Conservation (phyloP, 345 rosid genomes). For the Rhodamnia argentea region DNA sequence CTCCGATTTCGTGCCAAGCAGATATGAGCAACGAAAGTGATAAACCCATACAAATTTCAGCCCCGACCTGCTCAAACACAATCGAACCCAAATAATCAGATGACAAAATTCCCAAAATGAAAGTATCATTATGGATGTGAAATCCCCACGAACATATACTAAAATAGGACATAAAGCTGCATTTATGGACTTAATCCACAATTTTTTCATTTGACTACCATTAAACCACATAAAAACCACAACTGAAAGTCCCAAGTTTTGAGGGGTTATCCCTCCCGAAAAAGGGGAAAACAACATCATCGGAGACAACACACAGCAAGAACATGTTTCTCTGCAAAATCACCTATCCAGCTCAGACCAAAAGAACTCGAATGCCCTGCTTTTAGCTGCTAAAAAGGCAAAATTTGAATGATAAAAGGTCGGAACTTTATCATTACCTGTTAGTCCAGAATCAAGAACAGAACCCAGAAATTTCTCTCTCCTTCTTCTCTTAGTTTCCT, state of each 20-base stretch:
- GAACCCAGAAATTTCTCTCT: neutral
- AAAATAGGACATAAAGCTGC: too few relatives aligned
- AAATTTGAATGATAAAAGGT: neutral
- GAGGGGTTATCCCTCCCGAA: neutral
- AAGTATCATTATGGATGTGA: neutral
- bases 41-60: slow-evolving; percentile 18
- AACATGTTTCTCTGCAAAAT: neutral
- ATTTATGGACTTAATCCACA: too few relatives aligned
- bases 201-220: neutral
- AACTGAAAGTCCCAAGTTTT: neutral
- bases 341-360: neutral
- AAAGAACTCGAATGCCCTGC: neutral
- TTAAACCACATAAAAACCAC: neutral
- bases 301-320: neutral
- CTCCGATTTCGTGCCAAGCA: slow-evolving; percentile 23
- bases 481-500: neutral
- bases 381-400: neutral
- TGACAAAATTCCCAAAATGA: neutral
- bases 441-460: neutral
- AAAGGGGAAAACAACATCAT: neutral
- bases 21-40: slow-evolving; percentile 27
- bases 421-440: neutral
- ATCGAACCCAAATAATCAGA: neutral
- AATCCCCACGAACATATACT: neutral
- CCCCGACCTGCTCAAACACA: slow-evolving; percentile 3